Base-by-base conservation (phyloP, 2,329 filamentous ascomycete species). In the Fusarium chlamydosporum region DNA sequence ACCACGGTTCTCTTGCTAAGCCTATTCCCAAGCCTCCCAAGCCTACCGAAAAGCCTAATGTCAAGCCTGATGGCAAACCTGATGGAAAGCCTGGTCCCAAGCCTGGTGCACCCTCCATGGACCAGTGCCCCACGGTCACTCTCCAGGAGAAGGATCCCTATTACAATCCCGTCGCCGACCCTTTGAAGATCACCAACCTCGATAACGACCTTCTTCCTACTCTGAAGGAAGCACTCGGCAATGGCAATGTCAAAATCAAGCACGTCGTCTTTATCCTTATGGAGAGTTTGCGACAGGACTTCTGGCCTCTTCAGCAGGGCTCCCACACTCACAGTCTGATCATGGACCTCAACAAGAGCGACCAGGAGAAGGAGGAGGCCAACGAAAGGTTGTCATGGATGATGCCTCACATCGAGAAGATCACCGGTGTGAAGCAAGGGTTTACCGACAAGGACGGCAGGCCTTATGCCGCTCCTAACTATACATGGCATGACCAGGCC, bases 241-340 rank as follows among this genome's bases (percentile, higher is more conserved):
- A 74, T 11, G 68, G 67, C 1, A 53, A 67, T 1, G 74, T 82
- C 27, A 77, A 78, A 43, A 82, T 84, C 50, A 82, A 82, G 62
- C 80, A 84, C 50, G 76, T 84, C 7, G 73, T 84, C 34, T 72
- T 83, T 16, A 59, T 84, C 4, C 78, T 82, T 15, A 76, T 84
- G 42, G 82, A 84, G 63, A 82, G 80, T 57, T 81, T 82, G 0
- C 79, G 82, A 13, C 77, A 79, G 13, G 82, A 84, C 51, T 76
- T 84, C 7, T 84, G 83, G 56, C 82, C 82, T 0, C 65, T 84
- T 13, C 80, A 81, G 23, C 79, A 80, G 52, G 76, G 76, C 3
- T 81, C 79, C 3, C 72, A 79, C n/a, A 77, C 82, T 8, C 79
- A 77, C 47, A 71, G 79, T 12, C 74, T 76, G 0, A 73, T 80